phyloP scores from a whole-genome alignment of 306 rosid species.

The Casuarina glauca region DNA sequence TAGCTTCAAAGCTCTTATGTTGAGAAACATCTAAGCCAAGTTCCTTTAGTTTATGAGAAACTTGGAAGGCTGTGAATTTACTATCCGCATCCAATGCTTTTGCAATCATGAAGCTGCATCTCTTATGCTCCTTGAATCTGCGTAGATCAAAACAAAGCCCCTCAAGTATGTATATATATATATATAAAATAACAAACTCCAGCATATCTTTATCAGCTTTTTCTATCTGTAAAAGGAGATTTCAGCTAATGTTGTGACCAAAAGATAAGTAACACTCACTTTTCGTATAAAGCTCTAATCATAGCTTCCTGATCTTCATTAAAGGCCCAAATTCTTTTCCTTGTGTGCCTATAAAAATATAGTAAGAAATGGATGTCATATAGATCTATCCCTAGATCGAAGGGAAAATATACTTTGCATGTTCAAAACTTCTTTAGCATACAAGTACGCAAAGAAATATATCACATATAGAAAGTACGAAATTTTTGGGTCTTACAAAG shows the following conservation, averaged over 20 bases:
- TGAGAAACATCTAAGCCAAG: constrained; percentile 63
- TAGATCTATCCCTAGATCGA: constrained; percentile 4
- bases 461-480: constrained; percentile 22
- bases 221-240: constrained; percentile 8
- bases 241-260: background rate
- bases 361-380: constrained; percentile 13
- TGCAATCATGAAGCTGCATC: constrained; percentile 88
- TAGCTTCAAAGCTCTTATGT: constrained; percentile 46
- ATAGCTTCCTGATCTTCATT: constrained; percentile 71
- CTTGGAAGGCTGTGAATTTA: constrained; percentile 68
- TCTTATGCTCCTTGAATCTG: constrained; percentile 80
- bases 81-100: constrained; percentile 63
- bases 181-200: background rate
- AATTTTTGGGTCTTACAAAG: constrained; percentile 49
- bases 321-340: constrained; percentile 68
- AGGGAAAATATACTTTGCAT: constrained; percentile 4
- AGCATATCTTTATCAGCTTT: background rate
- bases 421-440: background rate
- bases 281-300: constrained; percentile 71
- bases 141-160: constrained; percentile 4
- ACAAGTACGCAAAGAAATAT: background rate
- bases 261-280: constrained; percentile 59
- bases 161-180: background rate
- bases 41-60: constrained; percentile 84
- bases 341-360: constrained; percentile 48